Evolutionary conservation across 805 yeast species (phyloP).

Genomic region (Sugiyamaella qingdaonensis): DNA sequence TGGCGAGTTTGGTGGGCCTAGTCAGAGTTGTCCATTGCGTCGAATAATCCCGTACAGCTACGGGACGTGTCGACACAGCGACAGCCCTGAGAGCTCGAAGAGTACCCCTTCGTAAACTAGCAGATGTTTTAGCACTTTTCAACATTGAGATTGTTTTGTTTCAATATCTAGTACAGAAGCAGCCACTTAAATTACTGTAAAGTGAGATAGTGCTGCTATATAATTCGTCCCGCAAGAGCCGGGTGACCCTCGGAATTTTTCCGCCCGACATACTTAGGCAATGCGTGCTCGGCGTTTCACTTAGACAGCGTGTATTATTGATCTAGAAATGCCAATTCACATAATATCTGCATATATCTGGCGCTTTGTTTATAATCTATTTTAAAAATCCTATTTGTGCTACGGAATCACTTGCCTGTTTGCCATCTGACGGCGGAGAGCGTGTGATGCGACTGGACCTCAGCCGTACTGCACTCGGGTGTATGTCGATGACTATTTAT

Average conservation of each 20-base stretch:
- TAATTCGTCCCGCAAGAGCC: conserved; percentile 3
- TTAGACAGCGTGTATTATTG: too few relatives aligned
- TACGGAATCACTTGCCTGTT: too few relatives aligned
- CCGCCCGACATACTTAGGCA: too few relatives aligned
- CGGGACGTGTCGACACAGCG: background rate
- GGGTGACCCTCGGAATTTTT: conserved; percentile 1
- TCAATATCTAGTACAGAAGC: background rate
- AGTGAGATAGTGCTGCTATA: conserved; percentile 2
- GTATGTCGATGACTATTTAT: too few relatives aligned
- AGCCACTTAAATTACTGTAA: background rate
- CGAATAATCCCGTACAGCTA: background rate
- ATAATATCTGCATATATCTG: too few relatives aligned
- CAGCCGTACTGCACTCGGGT: too few relatives aligned
- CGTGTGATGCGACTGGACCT: too few relatives aligned
- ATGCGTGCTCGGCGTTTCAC: too few relatives aligned
- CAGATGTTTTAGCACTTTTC: background rate
- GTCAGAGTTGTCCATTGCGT: background rate
- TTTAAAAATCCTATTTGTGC: too few relatives aligned
- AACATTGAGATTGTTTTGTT: background rate
- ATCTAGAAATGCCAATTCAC: too few relatives aligned
- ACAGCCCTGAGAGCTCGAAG: background rate
- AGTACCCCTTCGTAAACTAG: background rate
- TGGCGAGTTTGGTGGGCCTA: background rate
- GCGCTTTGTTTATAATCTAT: too few relatives aligned
- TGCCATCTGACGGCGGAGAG: too few relatives aligned